Conservation (phyloP, 2,329 filamentous ascomycete genomes). For the Chaetomiaceae sp. region DNA sequence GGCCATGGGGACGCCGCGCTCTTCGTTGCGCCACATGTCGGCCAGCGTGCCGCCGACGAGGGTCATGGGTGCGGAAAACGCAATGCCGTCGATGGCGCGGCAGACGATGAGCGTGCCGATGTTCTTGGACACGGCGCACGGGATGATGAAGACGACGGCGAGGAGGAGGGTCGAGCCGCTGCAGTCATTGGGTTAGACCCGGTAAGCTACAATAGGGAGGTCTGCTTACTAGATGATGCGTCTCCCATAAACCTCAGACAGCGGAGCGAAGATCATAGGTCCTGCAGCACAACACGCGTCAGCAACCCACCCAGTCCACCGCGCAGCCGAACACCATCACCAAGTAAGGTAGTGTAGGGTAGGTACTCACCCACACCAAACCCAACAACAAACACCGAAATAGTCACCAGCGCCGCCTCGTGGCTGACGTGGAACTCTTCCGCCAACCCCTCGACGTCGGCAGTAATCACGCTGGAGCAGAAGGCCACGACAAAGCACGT, state of each 20-base stretch:
- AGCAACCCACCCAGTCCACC: neutral
- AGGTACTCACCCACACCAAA: constrained; percentile 70
- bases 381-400: constrained; percentile 73
- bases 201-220: constrained; percentile 9
- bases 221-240: constrained; percentile 58
- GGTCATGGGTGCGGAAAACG: constrained; percentile 81
- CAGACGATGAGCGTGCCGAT: constrained; percentile 70
- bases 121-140: constrained; percentile 70
- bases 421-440: constrained; percentile 61
- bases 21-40: constrained; percentile 78
- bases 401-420: constrained; percentile 65
- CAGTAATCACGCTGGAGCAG: constrained; percentile 68
- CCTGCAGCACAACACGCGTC: no score
- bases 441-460: constrained; percentile 60
- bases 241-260: constrained; percentile 70
- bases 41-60: constrained; percentile 76
- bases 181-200: neutral
- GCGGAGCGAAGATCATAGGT: constrained; percentile 72
- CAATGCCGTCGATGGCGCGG: constrained; percentile 72
- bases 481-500: constrained; percentile 72
- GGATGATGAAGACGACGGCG: constrained; percentile 74
- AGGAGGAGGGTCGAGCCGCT: constrained; percentile 56
- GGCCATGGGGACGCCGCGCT: constrained; percentile 81
- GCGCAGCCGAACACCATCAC: neutral
- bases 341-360: neutral